Evolutionary conservation across 805 yeast genomes (phyloP), one percentile per base, ranked within the genome.

Genomic region (Wickerhamomyces tratensis): DNA sequence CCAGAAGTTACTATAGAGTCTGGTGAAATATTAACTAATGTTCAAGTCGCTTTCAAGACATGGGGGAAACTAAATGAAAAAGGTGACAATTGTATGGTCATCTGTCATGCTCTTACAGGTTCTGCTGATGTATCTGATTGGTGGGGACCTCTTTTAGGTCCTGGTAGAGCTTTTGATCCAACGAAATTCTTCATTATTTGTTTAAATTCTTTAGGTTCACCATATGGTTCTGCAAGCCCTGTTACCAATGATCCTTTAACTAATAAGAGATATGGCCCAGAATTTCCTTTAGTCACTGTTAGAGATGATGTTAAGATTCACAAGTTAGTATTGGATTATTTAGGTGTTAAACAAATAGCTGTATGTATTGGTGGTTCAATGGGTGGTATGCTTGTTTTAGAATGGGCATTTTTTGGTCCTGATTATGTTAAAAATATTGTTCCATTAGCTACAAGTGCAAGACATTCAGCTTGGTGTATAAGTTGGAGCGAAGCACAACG

Each of bases 401-500:
- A 93, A 60, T 93, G 86, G 74, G 77, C 88, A 4, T 86, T 75
- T 58, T 80, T 77, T 43, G 82, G 82, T 5, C 59, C 68, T 2
- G 73, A 70, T 2, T 93, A 76, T 57, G 95, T 93, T 33, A 72
- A 73, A 45, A 68, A 74, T 36, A 68, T 85, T 25, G 80, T 91
- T 12, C 91, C 96, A 0, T 64, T 91, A 42, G 98, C 98, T 2
- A 91, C 98, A 0, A 79, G 94, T 26, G 96, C 98, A 0, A 72
- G 94, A 56, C 95, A 89, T 37, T 83, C 95, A 3, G 98, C 98
- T 0, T 93, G 98, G 98, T 93, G 98, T 51, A 93, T 93, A 36
- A 86, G 96, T 5, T 93, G 98, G 98, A 91, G 95, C 42, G 98
- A 93, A 58, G 95, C 98, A 2, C 98, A 93, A 64, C 75, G 98